Conservation (phyloP, 257 asterid genomes). For the Plantago elongata region DNA sequence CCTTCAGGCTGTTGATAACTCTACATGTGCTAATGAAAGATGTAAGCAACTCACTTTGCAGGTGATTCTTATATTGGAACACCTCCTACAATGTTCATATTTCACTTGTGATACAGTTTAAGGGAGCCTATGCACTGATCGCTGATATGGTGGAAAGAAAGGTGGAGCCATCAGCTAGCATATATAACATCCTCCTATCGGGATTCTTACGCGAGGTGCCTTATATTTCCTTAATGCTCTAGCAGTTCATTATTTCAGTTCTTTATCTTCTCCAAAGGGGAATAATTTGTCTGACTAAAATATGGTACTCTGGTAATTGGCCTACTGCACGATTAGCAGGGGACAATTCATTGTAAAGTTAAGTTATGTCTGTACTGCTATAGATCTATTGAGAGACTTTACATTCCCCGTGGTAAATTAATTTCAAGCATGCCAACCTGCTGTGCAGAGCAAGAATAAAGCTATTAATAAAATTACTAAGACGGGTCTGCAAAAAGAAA, state of each 20-base stretch:
- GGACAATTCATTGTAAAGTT: no score
- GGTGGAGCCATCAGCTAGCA: constrained; percentile 48
- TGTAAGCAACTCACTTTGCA: constrained; percentile 37
- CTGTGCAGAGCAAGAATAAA: no score
- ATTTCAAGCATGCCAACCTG: no score
- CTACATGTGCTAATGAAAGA: constrained; percentile 77
- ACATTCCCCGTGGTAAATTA: no score
- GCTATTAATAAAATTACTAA: no score
- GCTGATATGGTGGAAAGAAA: constrained; percentile 42
- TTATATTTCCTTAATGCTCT: constrained; percentile 18
- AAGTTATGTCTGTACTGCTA: no score
- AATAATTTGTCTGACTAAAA: not conserved
- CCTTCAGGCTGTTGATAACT: constrained; percentile 63
- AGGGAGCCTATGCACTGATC: constrained; percentile 77
- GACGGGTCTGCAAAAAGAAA: no score
- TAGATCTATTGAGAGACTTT: no score
- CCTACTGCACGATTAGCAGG: no score
- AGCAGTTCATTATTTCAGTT: not conserved
- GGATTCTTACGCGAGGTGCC: constrained; percentile 86
- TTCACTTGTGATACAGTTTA: constrained; percentile 48
- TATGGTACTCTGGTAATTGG: not conserved
- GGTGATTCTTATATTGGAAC: constrained; percentile 14
- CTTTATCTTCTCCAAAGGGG: constrained; percentile 4
- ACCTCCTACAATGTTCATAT: constrained; percentile 12
- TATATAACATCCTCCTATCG: constrained; percentile 67